Base-by-base conservation (phyloP, 2,329 filamentous ascomycete species). In the Ophiostoma sp. region DNA sequence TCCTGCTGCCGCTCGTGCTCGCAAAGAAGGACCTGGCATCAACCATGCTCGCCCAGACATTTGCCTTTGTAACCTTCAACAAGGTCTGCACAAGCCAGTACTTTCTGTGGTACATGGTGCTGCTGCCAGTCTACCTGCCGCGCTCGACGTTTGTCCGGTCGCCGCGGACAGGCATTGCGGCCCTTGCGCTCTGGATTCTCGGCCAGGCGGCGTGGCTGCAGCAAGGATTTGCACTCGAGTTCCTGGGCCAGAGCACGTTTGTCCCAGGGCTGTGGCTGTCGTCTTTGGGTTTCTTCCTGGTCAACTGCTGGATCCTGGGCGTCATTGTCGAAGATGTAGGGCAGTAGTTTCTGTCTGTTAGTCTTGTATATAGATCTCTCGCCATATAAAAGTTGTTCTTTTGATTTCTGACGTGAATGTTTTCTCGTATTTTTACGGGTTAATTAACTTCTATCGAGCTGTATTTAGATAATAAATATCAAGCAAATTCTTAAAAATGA, bases 71-170 rank as follows among this genome's bases (percentile, higher is more conserved):
- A 4, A 90, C 93, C 0, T 98, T 98, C 76, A 99, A 99, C 82
- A 99, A 99, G 82, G 95, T 99, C 73, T 98, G 94, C 84, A 99
- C 95, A 3, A 97, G 93, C 76, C 94, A 98, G 93, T 99, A 99
- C 79, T 99, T 99, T 79, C 86, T 99, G 67, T 99, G 95, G 95
- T 98, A 99, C 80, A 89, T 97, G 80, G 87, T 97, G 74, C 92
- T 99, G 75, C 83, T 98, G 2, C 95, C 95, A 0, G 89, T 97
- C 67, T 96, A 97, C 78, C 88, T 99, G 0, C 93, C 94, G 0
- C 81, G 81, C 52, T 97, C 94, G 0, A 90, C 90, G 0, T 84
- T 97, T 17, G 80, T 96, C 0, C 83, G 78, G 4, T 83, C 80
- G 2, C 87, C 87, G 0, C 76, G 76, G 6, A 79, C 90, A 3